Base-by-base conservation (phyloP, 2,329 filamentous ascomycete genomes). In the Penicillium vulpinum region DNA sequence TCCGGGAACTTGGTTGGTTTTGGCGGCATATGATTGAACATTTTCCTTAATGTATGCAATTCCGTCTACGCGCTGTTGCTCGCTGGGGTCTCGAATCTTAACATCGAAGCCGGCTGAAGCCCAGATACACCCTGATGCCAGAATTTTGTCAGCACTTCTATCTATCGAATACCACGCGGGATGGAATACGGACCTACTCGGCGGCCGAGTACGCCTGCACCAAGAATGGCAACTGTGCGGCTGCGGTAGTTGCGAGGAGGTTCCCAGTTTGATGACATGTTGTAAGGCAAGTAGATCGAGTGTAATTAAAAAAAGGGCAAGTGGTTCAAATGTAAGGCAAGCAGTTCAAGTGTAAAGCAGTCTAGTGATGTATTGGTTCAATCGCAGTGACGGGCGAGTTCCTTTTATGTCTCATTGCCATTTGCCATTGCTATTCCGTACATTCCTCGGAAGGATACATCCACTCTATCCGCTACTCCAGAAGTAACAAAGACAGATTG, bases 191-290 rank as follows among this genome's bases (percentile, higher is more conserved):
- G 59, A 63, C 73, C 76, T 4, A 78, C 65, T 7, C 76, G 73
- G 11, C 75, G 69, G 35, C 77, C 77, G 1, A 78, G 67, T 24
- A 77, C 73, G 11, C 77, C 77, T 3, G 73, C 75, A 1, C 77
- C 77, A 22, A 78, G 64, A n/a, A 78, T 63, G 6, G 71, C 66
- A 4, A 78, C 75, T 5, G 76, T 74, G 4, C 76, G 75, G 3
- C 65, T 64, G 4, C 68, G 59, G 57, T 75, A 72, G 49, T 68
- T 56, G 5, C 51, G 50, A 1, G 70, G 68, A 45, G 63, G 65
- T 28, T 62, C 40, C 69, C 69, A 72, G 21, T 40, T 43, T 31
- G 54, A 18, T 46, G 45, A 44, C 64, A 67, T 69, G 28, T 47
- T 58, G 45, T 81, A 69, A 48, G 11, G 39, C 7, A 33, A 51